These are phyloP conservation scores for Thelephora ganbajun DNA, from an alignment of 768 basidiomycete genomes.

Conservation along the genomic window DNA sequence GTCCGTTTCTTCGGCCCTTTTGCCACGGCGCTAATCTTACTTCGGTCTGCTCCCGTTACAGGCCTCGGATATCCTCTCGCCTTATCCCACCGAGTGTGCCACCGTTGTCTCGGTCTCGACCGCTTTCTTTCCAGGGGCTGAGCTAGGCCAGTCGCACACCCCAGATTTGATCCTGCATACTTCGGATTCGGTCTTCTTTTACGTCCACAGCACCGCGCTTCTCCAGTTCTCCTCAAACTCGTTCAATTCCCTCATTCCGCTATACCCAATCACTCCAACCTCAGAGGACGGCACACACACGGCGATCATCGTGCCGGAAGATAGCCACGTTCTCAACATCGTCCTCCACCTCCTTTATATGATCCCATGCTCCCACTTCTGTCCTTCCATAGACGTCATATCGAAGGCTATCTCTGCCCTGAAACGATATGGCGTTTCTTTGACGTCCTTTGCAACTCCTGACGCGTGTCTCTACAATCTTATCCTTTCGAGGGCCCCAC, in stretches of 20 bases:
- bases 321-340: constrained; percentile 53
- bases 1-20: not conserved
- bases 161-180: constrained; percentile 58
- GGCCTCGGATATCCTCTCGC: not conserved
- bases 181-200: constrained; percentile 74
- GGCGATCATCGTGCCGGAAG: constrained; percentile 45
- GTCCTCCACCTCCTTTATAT: constrained; percentile 62
- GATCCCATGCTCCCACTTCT: constrained; percentile 61
- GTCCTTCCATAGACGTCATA: constrained; percentile 49
- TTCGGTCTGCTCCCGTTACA: not conserved
- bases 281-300: constrained; percentile 27
- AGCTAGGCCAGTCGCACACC: constrained; percentile 30
- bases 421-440: constrained; percentile 43
- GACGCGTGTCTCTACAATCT: constrained; percentile 41
- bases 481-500: constrained; percentile 53
- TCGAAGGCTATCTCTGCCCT: constrained; percentile 41
- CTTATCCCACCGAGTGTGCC: constrained; percentile 23
- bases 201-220: constrained; percentile 51
- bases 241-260: constrained; percentile 46
- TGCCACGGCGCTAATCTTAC: not conserved
- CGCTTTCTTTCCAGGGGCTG: constrained; percentile 61
- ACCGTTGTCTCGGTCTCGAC: constrained; percentile 67
- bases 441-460: constrained; percentile 32
- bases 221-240: constrained; percentile 46
- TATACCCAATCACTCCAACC: constrained; percentile 41